phyloP scores from a whole-genome alignment of 371 early-diverging fungal genomes.

The Amoeboaphelidium occidentale region DNA sequence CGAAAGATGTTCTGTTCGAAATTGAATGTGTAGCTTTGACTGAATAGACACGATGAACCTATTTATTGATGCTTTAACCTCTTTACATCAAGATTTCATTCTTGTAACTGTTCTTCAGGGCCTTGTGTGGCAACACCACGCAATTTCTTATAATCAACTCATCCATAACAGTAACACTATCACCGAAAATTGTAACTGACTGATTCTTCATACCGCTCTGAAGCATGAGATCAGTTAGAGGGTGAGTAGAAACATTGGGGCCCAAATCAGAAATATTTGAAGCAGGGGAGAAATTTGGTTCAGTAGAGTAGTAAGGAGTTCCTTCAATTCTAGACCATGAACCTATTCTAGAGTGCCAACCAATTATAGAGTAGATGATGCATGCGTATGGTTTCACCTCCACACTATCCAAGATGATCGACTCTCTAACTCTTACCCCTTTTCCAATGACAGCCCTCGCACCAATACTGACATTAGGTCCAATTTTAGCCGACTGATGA shows the following conservation, averaged over 20 bases:
- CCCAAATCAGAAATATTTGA: constrained; percentile 17
- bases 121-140: constrained; percentile 90
- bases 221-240: constrained; percentile 15
- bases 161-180: constrained; percentile 66
- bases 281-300: constrained; percentile 21
- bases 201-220: constrained; percentile 72
- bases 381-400: constrained; percentile 58
- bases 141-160: constrained; percentile 83
- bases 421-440: constrained; percentile 81
- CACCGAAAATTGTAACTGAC: constrained; percentile 64
- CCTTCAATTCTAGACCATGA: constrained; percentile 85
- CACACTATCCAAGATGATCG: constrained; percentile 82
- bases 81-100: not conserved
- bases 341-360: constrained; percentile 83
- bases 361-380: constrained; percentile 74
- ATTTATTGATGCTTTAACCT: not conserved
- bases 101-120: not conserved
- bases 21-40: constrained; percentile 59
- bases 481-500: constrained; percentile 78
- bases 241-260: not conserved
- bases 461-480: constrained; percentile 87
- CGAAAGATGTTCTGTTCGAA: constrained; percentile 64
- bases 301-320: constrained; percentile 23
- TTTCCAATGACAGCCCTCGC: constrained; percentile 75
- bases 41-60: not conserved